phyloP scores from a whole-genome alignment of 352 stramenopile species.

The Saprolegnia parasitica region DNA sequence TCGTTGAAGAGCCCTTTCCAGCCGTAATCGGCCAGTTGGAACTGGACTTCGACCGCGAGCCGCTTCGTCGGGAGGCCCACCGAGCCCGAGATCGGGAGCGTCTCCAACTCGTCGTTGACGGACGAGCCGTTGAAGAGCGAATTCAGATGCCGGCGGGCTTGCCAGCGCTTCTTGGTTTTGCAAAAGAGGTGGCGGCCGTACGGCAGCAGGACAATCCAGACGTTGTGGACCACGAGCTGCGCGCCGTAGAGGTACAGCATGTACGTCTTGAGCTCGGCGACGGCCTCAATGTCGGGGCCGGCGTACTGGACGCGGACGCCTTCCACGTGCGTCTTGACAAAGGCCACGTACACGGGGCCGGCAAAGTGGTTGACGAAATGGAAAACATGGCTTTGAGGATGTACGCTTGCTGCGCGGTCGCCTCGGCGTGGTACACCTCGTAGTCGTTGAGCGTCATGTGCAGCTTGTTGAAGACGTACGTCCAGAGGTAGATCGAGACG shows the following conservation, averaged over 20 bases:
- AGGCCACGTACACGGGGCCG: slow-evolving; percentile 92
- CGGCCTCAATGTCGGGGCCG: slow-evolving; percentile 24
- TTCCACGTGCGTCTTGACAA: slow-evolving; percentile 85
- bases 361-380: slow-evolving; percentile 95
- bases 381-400: slow-evolving; percentile 94
- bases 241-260: slow-evolving; percentile 27
- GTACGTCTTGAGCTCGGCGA: slow-evolving; percentile 23
- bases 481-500: slow-evolving; percentile 56
- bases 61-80: slow-evolving; percentile 1
- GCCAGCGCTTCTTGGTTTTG: background rate
- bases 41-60: slow-evolving; percentile 25
- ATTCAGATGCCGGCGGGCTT: background rate
- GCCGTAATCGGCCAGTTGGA: slow-evolving; percentile 44
- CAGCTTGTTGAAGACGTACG: slow-evolving; percentile 11
- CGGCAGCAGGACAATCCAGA: slow-evolving; percentile 8
- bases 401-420: slow-evolving; percentile 87
- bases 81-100: background rate
- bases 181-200: slow-evolving; percentile 9
- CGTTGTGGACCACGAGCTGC: slow-evolving; percentile 23
- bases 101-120: background rate
- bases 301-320: slow-evolving; percentile 40
- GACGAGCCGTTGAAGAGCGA: background rate
- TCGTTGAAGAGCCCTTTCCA: slow-evolving; percentile 87
- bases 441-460: slow-evolving; percentile 73
- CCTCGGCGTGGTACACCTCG: slow-evolving; percentile 90